A percentile compares a stretch with the other conserved stretches of the same genome.
phyloP scores from a whole-genome alignment of 257 asterid species.

The Echium plantagineum region DNA sequence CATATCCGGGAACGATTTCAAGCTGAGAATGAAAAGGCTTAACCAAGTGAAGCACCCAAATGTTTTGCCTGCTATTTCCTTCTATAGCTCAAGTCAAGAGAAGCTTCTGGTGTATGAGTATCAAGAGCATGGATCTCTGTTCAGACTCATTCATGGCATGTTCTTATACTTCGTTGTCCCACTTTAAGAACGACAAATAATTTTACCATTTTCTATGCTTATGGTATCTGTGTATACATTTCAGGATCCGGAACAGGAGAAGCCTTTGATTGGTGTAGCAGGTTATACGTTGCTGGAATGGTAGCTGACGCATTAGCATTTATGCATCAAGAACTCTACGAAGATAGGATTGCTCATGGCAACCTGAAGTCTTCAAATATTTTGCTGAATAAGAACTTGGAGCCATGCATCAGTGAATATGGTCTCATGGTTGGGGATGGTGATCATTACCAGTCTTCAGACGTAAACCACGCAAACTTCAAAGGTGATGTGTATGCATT shows the following conservation, averaged over 20 bases:
- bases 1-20: conserved; percentile 38
- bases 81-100: conserved; percentile 57
- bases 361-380: conserved; percentile 75
- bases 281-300: conserved; percentile 38
- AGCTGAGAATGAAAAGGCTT: conserved; percentile 50
- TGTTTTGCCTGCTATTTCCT: conserved; percentile 54
- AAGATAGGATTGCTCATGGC: conserved; percentile 54
- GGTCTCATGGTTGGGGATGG: conserved; percentile 35
- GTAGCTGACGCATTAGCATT: conserved; percentile 45
- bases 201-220: too few relatives aligned
- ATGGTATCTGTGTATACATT: background rate
- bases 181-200: background rate
- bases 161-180: background rate
- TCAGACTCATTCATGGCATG: conserved; percentile 46
- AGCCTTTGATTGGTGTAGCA: conserved; percentile 41
- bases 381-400: conserved; percentile 39
- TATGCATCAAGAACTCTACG: conserved; percentile 50
- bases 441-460: conserved; percentile 13
- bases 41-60: conserved; percentile 46
- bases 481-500: conserved; percentile 40
- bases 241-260: conserved; percentile 28
- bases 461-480: conserved; percentile 23
- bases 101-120: conserved; percentile 72
- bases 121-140: conserved; percentile 58
- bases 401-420: conserved; percentile 55